Evolutionary conservation across 2,329 filamentous ascomycete genomes (phyloP), one percentile per base, ranked within the genome.

Genomic region (Chrysoporthe austroafricana): DNA sequence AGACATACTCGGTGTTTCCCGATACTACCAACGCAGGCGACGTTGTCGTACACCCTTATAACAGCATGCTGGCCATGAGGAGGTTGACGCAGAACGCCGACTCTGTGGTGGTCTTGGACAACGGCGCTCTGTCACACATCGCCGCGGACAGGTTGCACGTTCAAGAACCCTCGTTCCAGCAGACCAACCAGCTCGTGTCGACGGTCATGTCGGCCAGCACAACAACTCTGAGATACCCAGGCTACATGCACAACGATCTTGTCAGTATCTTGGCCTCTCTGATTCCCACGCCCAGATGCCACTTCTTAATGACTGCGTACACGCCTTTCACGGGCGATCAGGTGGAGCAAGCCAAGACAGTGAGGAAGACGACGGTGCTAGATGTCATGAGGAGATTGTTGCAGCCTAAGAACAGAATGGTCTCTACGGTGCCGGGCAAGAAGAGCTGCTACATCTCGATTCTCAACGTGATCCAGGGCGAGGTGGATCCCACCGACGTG

Each of bases 231-330:
- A 88, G 96, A 76, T 99, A 99, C 78, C 96, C 96, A 1, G 96
- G 96, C 50, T 99, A 99, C 81, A 99, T 99, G 96, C 96, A 99
- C 84, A 99, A 99, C 79, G 96, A 99, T 77, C 90, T 99, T 18
- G 94, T 97, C 76, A 96, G 95, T 79, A 98, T 99, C 74, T 87
- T 99, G 67, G 96, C 96, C 34, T 97, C 94, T 26, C 86, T 99
- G 54, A 98, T 99, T 70, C 96, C 96, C 1, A 99, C 95, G 0
- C 96, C 96, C 11, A 90, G 96, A 73, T 97, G 94, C 77, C 96
- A 99, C 82, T 99, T 99, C 86, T 85, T 99, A 68, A 97, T 97
- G 89, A 99, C 96, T 5, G 93, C 95, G 56, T 99, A 99, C 82
- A 99, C 96, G 0, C 96, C 96, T 6, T 99, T 99, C 76, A 98